phyloP scores from a whole-genome alignment of 352 stramenopile genomes.

The Phytophthora rubi region DNA sequence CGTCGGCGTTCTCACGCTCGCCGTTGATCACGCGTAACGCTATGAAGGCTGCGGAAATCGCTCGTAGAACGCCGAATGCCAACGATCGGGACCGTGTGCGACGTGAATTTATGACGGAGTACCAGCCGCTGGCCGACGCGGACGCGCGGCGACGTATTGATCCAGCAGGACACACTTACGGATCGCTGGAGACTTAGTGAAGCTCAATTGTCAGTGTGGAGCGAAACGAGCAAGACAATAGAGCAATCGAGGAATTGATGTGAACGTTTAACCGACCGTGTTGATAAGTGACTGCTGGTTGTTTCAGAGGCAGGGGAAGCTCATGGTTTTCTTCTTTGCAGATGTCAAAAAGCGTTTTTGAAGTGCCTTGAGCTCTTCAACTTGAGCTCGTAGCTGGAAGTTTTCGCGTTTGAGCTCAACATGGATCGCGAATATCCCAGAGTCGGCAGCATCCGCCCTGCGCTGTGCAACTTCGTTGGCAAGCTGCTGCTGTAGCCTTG shows the following conservation, averaged over 20 bases:
- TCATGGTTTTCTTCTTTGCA: conserved; percentile 81
- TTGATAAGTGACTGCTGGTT: conserved; percentile 10
- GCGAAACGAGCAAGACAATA: conserved; percentile 22
- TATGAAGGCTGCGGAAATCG: conserved; percentile 85
- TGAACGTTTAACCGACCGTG: conserved; percentile 17
- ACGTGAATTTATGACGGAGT: conserved; percentile 89
- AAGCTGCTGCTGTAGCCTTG: conserved; percentile 27
- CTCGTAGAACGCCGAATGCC: conserved; percentile 75
- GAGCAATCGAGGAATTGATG: conserved; percentile 24
- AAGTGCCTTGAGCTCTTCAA: conserved; percentile 77
- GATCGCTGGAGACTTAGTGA: conserved; percentile 73
- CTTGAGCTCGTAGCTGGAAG: conserved; percentile 59
- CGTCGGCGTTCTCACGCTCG: conserved; percentile 69
- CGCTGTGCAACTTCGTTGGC: conserved; percentile 33
- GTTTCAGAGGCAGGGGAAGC: conserved; percentile 54
- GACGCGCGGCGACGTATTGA: conserved; percentile 73
- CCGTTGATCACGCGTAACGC: conserved; percentile 85
- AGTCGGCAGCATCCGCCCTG: conserved; percentile 22
- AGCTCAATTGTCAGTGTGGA: conserved; percentile 18
- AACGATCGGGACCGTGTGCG: conserved; percentile 84
- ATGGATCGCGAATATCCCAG: conserved; percentile 65
- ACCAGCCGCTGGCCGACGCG: conserved; percentile 69
- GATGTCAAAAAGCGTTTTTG: conserved; percentile 70
- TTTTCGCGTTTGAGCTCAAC: conserved; percentile 85
- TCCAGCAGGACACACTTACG: conserved; percentile 78